These are phyloP conservation scores for Gentiana straminea DNA, from an alignment of 257 asterid genomes.

Conservation along the genomic window DNA sequence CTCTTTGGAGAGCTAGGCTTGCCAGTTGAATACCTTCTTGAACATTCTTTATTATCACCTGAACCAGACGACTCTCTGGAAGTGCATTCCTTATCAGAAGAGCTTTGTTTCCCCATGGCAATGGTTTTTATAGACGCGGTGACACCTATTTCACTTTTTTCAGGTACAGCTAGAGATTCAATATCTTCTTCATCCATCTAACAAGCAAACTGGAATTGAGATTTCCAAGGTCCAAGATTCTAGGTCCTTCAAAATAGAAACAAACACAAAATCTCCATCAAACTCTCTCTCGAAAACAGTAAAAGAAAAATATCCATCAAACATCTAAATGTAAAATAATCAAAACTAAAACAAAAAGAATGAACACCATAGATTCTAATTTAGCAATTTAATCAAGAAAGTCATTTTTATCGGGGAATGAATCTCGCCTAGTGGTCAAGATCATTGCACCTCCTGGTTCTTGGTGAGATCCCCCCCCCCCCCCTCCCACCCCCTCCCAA, in stretches of 20 bases:
- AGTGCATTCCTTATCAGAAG: constrained; percentile 13
- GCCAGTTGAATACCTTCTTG: constrained; percentile 31
- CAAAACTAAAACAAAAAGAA: not conserved
- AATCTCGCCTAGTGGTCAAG: no score
- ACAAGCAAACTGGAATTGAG: constrained; percentile 4
- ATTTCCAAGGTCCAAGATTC: constrained; percentile 15
- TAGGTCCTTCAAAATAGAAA: not conserved
- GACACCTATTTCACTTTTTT: constrained; percentile 16
- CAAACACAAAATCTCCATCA: not conserved
- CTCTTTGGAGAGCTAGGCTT: constrained; percentile 20
- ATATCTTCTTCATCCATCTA: constrained; percentile 50
- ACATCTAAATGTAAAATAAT: not conserved
- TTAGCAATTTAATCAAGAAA: no score
- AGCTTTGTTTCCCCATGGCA: constrained; percentile 12
- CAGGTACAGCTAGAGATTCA: constrained; percentile 16
- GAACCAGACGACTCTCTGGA: constrained; percentile 32
- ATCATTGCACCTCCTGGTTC: no score
- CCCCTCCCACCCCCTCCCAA: no score
- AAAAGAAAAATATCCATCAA: no score
- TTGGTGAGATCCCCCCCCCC: no score
- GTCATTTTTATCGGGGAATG: no score
- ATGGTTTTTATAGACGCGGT: constrained; percentile 1
- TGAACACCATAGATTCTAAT: not conserved
- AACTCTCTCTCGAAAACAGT: no score
- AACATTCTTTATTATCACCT: constrained; percentile 15